Evolutionary conservation across 345 rosid genomes (phyloP), one percentile per base, ranked within the genome.

Genomic region (Citrus hindsii): DNA sequence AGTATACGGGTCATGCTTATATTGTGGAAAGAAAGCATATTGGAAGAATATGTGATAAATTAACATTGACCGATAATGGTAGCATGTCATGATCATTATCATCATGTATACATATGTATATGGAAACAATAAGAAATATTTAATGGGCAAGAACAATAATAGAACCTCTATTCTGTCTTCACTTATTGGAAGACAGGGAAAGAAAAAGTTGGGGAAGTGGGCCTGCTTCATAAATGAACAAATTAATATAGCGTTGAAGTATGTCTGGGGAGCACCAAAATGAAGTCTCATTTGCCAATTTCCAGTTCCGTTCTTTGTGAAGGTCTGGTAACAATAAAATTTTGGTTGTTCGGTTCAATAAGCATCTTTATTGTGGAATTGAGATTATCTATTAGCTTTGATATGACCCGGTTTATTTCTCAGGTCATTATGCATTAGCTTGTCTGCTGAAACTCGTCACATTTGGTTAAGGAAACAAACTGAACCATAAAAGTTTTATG

Each of bases 241-340:
- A 69, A 71, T 55, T 60, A 59, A 48, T 37, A 63, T 73, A 33
- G 71, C 18, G 53, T 58, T 53, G 32, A 79, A 69, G 25, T 66
- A 19, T 65, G 66, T 51, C 30, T 60, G 18, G 37, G 51, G 62
- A 73, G 24, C 67, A 48, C 61, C 67, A 76, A 10, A 72, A 7
- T 72, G 75, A 74, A 69, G 73, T 76, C n/a, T 68, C 48, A 53
- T 21, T 38, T 79, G 64, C 76, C 72, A 70, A 40, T 38, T 76
- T 69, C 73, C 72, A 70, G 56, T 48, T 30, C 63, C 51, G 40
- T 74, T 22, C 38, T 3, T 21, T 12, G 3, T 25, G 37, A n/a
- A 59, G 61, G 42, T 67, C 21, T 13, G 71, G 42, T 37, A 24
- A 19, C 33, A 14, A 3, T 13, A 25, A 69, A 46, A 16, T 40